Base-by-base conservation (phyloP, 257 asterid species). In the Leonotis leonurus region DNA sequence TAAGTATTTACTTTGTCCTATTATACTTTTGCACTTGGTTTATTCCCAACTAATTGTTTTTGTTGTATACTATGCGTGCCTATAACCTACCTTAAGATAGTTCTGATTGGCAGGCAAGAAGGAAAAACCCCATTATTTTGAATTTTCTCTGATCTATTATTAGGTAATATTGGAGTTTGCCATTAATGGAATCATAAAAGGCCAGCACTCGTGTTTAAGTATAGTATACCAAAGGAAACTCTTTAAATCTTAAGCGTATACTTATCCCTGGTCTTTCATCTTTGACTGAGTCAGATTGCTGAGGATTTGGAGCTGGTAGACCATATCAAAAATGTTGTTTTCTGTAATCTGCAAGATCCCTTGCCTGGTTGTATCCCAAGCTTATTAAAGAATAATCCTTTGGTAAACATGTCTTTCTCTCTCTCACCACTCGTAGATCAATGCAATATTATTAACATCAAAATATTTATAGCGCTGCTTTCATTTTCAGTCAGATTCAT, bases 241-340 rank as follows among this genome's bases (percentile, higher is more conserved):
- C 35, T 64, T 14, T 48, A 32, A 8, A 49, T 3, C 35, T 64
- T 14, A 8, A 24, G 61, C 45, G 21, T 46, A 14, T 44, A 56
- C 62, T 55, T 52, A 46, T 60, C 25, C 66, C 16, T 63, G 11
- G 49, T 27, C 30, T 58, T 72, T 69, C 40, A 26, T 67, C 57
- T 71, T 75, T 68, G 73, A 35, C 59, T 39, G 62, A 54, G 64
- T 71, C 81, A 92, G 98, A 80, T 88, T 60, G 70, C 92, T 14
- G 96, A 92, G 80, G 95, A 86, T 80, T 60, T 78, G 74, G 80
- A 78, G 75, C 70, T 80, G 71, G 77, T 92, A 48, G 81, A 83
- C 60, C 82, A 78, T 70, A 77, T 92, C 74, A 77, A 85, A 76
- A 78, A 74, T 70, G 72, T 71, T 70, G 72, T 71, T 53, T 78